Base-by-base conservation (phyloP, 2,329 filamentous ascomycete species). In the Aspergillus fumigatiaffinis region DNA sequence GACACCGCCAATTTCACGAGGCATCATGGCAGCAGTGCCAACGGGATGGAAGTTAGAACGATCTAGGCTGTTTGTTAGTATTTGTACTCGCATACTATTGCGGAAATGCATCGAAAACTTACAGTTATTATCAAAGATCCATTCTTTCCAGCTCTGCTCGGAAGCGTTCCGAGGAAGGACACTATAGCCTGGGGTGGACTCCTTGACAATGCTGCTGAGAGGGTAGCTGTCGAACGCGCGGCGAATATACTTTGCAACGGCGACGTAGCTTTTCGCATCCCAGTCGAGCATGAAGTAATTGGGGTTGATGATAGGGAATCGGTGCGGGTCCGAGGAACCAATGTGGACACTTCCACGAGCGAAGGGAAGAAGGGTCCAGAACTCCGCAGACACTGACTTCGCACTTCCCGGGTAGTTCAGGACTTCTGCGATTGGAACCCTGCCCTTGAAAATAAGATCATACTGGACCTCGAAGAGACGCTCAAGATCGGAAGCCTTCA, bases 331-430 rank as follows among this genome's bases (percentile, higher is more conserved):
- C 1, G 59, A 35, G 1, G 68, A 68, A 6, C 56, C 52, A 32
- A 68, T 68, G 49, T 69, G 67, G 12, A 69, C 54, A 47, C 59
- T 66, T 4, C 68, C 68, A 29, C 67, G 58, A 7, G 66, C 65
- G 46, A 70, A 69, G 4, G 68, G 67, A 7, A 68, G 63, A 10
- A 69, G 60, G 25, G 63, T 49, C 68, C 68, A 70, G 54, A 66
- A 70, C 44, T 68, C 66, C 5, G 42, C 51, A 7, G 55, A 55
- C 55, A 44, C 38, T n/a, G 64, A 63, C 0, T 59, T 52, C 2
- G 56, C 42, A 1, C 51, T 57, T 1, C 65, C 60, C 0, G 68
- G 66, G 10, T 62, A 49, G 9, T 63, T 57, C 8, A 70, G 60
- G 14, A 70, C 61, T 35, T 70, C 68, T 2, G 66, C 61, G 25